These are phyloP conservation scores for Neonothopanus nambi DNA, from an alignment of 1,284 basidiomycete genomes.

Conservation along the genomic window DNA sequence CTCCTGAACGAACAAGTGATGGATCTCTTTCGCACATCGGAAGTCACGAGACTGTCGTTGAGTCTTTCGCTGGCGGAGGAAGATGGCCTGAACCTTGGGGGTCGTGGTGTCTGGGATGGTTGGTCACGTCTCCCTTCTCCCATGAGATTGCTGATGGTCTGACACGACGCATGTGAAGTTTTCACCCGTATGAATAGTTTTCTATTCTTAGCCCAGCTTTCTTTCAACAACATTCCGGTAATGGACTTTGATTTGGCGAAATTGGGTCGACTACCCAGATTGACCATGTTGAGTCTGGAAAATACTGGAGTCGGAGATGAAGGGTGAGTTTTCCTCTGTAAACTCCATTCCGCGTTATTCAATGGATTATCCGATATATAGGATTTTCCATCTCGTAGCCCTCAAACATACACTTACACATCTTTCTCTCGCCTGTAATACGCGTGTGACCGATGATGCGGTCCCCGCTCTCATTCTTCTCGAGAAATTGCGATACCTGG, in stretches of 20 bases:
- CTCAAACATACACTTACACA: conserved; percentile 52
- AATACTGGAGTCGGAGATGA: conserved; percentile 61
- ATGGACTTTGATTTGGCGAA: conserved; percentile 48
- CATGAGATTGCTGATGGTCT: not conserved
- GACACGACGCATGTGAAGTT: conserved; percentile 33
- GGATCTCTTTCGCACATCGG: conserved; percentile 38
- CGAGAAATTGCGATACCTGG: conserved; percentile 46
- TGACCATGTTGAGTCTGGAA: conserved; percentile 50
- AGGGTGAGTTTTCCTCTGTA: conserved; percentile 42
- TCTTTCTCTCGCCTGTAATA: conserved; percentile 53
- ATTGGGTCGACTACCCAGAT: conserved; percentile 53
- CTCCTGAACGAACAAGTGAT: conserved; percentile 41
- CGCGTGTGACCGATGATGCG: conserved; percentile 53
- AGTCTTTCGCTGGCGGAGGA: conserved; percentile 46
- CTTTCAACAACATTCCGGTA: conserved; percentile 45
- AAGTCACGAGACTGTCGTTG: conserved; percentile 39
- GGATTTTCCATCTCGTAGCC: conserved; percentile 58
- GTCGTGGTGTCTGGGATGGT: conserved; percentile 46
- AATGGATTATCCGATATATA: conserved; percentile 23
- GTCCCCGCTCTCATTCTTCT: conserved; percentile 54
- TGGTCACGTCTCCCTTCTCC: conserved; percentile 15
- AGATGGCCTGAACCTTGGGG: conserved; percentile 48
- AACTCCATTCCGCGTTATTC: not conserved
- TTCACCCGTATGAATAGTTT: conserved; percentile 54
- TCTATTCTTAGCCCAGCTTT: conserved; percentile 46